Conservation (phyloP, 1,284 basidiomycete species). For the Thecaphora thlaspeos region DNA sequence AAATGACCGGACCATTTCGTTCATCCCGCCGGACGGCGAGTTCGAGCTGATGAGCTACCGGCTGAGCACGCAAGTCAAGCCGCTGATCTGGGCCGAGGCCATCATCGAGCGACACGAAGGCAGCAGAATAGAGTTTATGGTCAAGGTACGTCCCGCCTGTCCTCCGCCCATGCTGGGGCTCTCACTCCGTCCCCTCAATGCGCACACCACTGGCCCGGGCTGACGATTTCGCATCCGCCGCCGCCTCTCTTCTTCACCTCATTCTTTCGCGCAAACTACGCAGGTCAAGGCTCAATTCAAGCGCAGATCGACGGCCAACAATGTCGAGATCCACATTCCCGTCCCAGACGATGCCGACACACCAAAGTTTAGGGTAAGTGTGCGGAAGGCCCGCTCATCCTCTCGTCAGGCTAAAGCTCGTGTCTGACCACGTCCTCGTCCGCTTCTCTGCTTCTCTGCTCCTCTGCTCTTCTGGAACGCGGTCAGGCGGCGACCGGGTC, state of each 20-base stretch:
- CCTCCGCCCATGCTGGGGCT: no score
- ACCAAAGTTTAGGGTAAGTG: constrained; percentile 75
- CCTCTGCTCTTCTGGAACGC: neutral
- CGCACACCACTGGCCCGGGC: no score
- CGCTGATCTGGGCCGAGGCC: constrained; percentile 96
- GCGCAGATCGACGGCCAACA: constrained; percentile 90
- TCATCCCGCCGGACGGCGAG: constrained; percentile 98
- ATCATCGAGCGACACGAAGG: constrained; percentile 92
- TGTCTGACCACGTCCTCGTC: neutral
- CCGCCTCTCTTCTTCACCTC: no score
- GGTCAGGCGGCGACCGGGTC: constrained; percentile 44
- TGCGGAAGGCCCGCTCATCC: constrained; percentile 1
- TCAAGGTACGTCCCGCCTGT: constrained; percentile 66
- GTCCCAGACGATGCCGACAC: constrained; percentile 98
- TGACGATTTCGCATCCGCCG: no score
- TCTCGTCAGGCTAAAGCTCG: no score
- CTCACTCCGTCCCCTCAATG: no score
- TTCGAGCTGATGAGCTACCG: constrained; percentile 98
- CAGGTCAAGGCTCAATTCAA: constrained; percentile 94
- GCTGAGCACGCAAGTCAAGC: constrained; percentile 92
- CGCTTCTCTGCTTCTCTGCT: neutral
- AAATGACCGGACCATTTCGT: constrained; percentile 97
- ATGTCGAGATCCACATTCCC: constrained; percentile 96
- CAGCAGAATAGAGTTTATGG: constrained; percentile 93
- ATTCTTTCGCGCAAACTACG: no score